Evolutionary conservation across 495 filamentous ascomycete species (phyloP), one percentile per base, ranked within the genome.

Genomic region (Penicillium roqueforti): DNA sequence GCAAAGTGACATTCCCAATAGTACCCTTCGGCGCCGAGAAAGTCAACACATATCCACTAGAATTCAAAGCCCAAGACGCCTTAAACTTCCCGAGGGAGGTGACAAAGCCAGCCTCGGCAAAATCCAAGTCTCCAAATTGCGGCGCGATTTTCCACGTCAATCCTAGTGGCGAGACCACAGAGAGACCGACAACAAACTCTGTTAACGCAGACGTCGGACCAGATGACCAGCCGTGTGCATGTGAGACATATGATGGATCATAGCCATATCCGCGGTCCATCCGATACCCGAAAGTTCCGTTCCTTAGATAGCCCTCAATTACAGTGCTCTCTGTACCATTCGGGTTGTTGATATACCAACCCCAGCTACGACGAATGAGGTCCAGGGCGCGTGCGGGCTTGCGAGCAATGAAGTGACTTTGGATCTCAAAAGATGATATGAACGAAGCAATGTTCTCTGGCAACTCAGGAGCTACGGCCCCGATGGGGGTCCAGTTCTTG

Each of bases 211-310:
- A 75, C 7, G 82, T 86, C 4, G 83, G 83, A 9, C 82, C 80
- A 4, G 78, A 71, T 0, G 78, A 71, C 83, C 83, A 86, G 0
- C 83, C 83, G 57, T 86, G 84, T 1, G 83, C 77, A 53, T 85
- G 83, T 4, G 70, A 73, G 16, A 73, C 63, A 52, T 75, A 73
- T 3, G 70, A 70, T 9, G 64, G 40, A 36, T 75, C 69, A 47
- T 69, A 63, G 26, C 42, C 20, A 43, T 72, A 75, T 13, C 70
- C 72, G 20, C 68, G 60, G 37, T 70, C 74, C 39, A 77, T 76
- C 6, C 80, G 68, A 60, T 87, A 86, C 36, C 81, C 78, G 26
- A 82, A 66, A 20, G 75, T 66, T 19, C 82, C 83, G 61, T 84
- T 76, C 3, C 62, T 65, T 10, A 79, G 65, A 55, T 82, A 86